phyloP scores from a whole-genome alignment of 306 rosid species.

The Rosa persica region DNA sequence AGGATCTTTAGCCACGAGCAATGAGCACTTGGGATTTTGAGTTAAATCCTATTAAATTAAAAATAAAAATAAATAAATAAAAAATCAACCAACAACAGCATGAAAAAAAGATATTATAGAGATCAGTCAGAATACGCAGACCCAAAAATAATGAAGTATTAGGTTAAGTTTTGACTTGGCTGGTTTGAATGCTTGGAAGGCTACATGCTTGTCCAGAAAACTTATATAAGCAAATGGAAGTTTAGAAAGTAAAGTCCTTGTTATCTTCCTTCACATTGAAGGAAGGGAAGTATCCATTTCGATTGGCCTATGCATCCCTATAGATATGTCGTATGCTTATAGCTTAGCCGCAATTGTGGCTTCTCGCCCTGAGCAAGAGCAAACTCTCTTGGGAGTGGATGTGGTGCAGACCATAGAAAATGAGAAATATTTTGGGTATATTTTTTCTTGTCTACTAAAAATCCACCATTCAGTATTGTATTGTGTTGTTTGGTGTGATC shows the following conservation, averaged over 20 bases:
- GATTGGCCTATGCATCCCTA: not conserved
- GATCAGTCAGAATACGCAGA: not conserved
- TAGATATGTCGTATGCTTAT: not conserved
- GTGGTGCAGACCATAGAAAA: not conserved
- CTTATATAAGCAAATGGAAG: not conserved
- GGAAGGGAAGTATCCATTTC: not conserved
- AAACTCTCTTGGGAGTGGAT: not conserved
- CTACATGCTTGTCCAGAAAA: not conserved
- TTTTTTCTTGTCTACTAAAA: not conserved
- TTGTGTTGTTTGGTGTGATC: not conserved
- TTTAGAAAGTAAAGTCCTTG: not conserved
- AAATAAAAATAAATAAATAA: no score
- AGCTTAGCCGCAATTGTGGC: not conserved
- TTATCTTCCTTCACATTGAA: conserved; percentile 4
- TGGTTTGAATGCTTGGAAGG: not conserved
- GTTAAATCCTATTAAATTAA: conserved; percentile 55
- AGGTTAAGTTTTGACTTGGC: not conserved
- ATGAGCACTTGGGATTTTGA: conserved; percentile 74
- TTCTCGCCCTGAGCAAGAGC: not conserved
- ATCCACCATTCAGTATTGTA: not conserved
- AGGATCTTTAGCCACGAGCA: conserved; percentile 87
- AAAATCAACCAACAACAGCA: not conserved
- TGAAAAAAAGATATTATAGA: not conserved
- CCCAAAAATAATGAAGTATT: not conserved
- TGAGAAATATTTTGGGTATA: not conserved